phyloP scores from a whole-genome alignment of 2,329 filamentous ascomycete species.

The Fusarium albidum region DNA sequence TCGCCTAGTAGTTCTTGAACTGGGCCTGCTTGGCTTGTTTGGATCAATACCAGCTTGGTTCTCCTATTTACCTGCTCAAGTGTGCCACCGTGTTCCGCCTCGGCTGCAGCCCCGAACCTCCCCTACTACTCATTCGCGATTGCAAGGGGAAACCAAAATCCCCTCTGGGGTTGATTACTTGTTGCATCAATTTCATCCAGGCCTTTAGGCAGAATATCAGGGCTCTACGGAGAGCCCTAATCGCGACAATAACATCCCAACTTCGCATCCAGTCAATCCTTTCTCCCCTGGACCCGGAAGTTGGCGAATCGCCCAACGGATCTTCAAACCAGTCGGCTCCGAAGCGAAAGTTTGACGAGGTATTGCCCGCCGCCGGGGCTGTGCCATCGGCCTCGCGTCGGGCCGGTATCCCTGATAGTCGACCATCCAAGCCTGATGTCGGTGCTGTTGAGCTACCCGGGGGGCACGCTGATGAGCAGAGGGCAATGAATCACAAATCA shows the following conservation, averaged over 20 bases:
- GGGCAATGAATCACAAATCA: conserved; percentile 8
- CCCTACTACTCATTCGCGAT: no score
- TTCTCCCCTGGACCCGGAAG: conserved; percentile 53
- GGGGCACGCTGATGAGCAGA: conserved; percentile 23
- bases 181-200: no score
- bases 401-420: conserved; percentile 11
- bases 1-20: no score
- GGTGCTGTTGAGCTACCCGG: conserved; percentile 8
- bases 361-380: conserved; percentile 21
- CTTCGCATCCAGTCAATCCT: conserved; percentile 61
- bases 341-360: conserved; percentile 30
- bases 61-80: no score
- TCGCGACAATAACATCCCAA: conserved; percentile 60
- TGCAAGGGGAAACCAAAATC: not conserved
- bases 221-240: conserved; percentile 44
- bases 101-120: no score
- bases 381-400: conserved; percentile 9
- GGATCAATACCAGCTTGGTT: no score
- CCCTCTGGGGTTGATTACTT: no score
- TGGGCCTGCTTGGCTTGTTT: no score
- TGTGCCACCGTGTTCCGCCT: no score
- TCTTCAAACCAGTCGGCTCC: conserved; percentile 23
- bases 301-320: conserved; percentile 46
- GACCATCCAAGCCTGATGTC: conserved; percentile 14
- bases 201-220: not conserved